phyloP scores from a whole-genome alignment of 31 red algal genomes.

The Porphyra umbilicalis region DNA sequence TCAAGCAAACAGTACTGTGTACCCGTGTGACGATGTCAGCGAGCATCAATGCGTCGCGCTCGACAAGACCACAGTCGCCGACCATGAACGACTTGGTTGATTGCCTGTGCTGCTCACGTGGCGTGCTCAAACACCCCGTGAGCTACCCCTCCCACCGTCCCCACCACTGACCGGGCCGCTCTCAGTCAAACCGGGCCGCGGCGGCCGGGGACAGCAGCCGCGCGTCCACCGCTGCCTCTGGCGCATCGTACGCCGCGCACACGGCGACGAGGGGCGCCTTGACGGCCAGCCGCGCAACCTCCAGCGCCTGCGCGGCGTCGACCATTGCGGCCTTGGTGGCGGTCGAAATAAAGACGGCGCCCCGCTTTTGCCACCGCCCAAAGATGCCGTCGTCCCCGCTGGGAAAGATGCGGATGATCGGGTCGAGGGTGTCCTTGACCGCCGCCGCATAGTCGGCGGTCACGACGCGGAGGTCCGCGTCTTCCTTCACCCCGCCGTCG shows the following conservation, averaged over 20 bases:
- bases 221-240: neutral
- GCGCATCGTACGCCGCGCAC: neutral
- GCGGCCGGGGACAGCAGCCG: neutral
- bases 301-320: neutral
- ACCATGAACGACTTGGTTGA: no score
- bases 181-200: neutral
- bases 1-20: no score
- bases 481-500: neutral
- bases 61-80: no score
- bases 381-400: neutral
- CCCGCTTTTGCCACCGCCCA: neutral
- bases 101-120: no score
- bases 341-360: neutral
- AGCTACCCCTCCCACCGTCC: no score
- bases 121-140: no score
- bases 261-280: neutral
- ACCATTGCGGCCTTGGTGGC: neutral
- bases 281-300: neutral
- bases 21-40: no score
- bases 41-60: no score
- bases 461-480: neutral
- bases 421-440: neutral
- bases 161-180: no score
- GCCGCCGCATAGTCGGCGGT: neutral
- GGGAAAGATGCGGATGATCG: neutral